Conservation (phyloP, 1,284 basidiomycete species). For the Rhodotorula sp. region DNA sequence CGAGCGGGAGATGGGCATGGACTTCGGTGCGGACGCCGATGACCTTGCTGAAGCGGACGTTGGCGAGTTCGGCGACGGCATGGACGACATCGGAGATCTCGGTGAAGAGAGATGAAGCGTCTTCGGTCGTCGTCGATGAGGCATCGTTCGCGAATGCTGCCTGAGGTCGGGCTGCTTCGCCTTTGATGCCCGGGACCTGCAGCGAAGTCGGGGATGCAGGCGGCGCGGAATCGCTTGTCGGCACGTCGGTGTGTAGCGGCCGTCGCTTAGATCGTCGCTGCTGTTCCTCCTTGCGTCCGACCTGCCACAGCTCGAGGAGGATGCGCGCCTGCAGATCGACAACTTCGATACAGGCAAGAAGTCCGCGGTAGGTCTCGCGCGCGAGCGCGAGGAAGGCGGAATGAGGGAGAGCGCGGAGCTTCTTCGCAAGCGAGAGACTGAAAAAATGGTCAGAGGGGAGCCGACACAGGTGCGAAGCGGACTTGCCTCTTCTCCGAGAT, state of each 20-base stretch:
- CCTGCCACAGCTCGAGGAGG: conserved; percentile 62
- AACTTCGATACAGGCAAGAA: conserved; percentile 70
- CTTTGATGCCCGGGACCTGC: background rate
- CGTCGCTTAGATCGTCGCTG: conserved; percentile 16
- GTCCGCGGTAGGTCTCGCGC: conserved; percentile 62
- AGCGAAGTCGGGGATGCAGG: background rate
- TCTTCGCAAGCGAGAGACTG: conserved; percentile 57
- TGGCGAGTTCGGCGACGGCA: conserved; percentile 78
- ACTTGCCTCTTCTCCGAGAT: conserved; percentile 51
- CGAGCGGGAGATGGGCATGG: conserved; percentile 68
- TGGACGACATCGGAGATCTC: conserved; percentile 71
- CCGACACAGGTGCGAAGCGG: conserved; percentile 4
- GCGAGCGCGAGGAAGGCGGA: conserved; percentile 66
- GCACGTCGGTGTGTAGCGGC: background rate
- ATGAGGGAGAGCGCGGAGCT: conserved; percentile 68
- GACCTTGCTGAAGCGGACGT: conserved; percentile 74
- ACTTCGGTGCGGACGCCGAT: conserved; percentile 72
- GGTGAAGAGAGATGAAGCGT: conserved; percentile 42
- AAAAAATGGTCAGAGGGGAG: background rate
- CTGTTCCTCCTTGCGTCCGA: conserved; percentile 11
- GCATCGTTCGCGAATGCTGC: background rate
- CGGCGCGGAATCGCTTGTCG: background rate
- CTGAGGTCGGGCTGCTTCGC: background rate
- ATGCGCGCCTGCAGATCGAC: conserved; percentile 65
- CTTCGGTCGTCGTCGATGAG: conserved; percentile 7